Percentiles rank a stretch among this genome's conserved stretches.
phyloP scores from a whole-genome alignment of 1,139 yeast species.

The Candida anutae region DNA sequence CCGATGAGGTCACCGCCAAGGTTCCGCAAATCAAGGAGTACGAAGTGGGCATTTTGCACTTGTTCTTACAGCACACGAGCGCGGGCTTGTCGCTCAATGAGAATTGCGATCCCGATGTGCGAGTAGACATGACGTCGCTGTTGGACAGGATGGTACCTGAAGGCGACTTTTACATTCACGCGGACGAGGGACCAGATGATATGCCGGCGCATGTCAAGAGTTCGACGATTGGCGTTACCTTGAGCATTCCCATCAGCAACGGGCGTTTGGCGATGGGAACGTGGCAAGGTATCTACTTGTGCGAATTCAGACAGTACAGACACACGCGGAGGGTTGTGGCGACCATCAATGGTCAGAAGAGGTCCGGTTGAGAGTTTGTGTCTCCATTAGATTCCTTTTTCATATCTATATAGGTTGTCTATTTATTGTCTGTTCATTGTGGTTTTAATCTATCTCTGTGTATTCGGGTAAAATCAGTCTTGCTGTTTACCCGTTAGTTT shows the following conservation, averaged over 20 bases:
- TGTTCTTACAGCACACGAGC: constrained; percentile 72
- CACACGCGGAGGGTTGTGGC: constrained; percentile 65
- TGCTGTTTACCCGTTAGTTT: neutral
- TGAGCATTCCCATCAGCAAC: constrained; percentile 60
- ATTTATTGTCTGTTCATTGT: neutral
- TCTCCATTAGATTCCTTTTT: neutral
- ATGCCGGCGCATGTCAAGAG: constrained; percentile 78
- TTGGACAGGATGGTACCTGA: constrained; percentile 67
- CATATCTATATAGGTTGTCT: neutral
- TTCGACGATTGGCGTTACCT: constrained; percentile 55
- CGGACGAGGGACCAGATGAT: constrained; percentile 75
- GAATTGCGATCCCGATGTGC: constrained; percentile 74
- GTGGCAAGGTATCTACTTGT: constrained; percentile 77
- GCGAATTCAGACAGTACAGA: constrained; percentile 60
- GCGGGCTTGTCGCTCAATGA: constrained; percentile 73
- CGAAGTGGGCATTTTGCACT: constrained; percentile 55
- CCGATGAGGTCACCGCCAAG: constrained; percentile 50
- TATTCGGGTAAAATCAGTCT: neutral
- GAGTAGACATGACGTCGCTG: constrained; percentile 57
- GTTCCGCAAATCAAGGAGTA: constrained; percentile 55
- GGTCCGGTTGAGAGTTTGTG: no score
- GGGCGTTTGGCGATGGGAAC: constrained; percentile 69
- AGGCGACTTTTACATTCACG: constrained; percentile 53
- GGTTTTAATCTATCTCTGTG: neutral
- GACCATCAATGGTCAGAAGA: constrained; percentile 58